Evolutionary conservation across 192 early-diverging fungal species (phyloP).

Genomic region (Backusella tarrabulga): DNA sequence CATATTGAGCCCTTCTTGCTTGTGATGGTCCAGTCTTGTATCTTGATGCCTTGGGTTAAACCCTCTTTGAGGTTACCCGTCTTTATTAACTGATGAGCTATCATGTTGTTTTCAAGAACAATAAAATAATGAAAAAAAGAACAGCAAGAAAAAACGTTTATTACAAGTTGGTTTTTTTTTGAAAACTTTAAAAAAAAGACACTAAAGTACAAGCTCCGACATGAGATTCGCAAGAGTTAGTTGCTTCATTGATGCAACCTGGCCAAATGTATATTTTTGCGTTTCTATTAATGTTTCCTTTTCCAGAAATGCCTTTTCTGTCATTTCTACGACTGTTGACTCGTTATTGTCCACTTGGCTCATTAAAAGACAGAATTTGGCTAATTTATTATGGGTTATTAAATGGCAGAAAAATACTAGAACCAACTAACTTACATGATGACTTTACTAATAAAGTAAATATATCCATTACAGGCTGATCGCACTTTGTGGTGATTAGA

Average conservation of each 20-base stretch:
- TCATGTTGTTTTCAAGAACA: background rate
- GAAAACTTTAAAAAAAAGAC: background rate
- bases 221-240: background rate
- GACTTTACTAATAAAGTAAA: slow-evolving; percentile 8
- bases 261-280: background rate
- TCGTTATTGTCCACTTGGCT: background rate
- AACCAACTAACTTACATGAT: background rate
- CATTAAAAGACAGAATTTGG: background rate
- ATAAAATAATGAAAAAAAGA: background rate
- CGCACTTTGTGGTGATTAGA: background rate
- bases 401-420: background rate
- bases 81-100: slow-evolving; percentile 26
- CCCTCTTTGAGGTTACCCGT: slow-evolving; percentile 41
- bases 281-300: background rate
- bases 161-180: background rate
- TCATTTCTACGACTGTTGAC: background rate
- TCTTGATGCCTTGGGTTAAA: slow-evolving; percentile 40
- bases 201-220: background rate
- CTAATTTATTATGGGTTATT: background rate
- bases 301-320: background rate
- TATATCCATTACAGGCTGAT: background rate
- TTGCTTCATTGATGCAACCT: background rate
- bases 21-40: slow-evolving; percentile 49
- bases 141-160: background rate
- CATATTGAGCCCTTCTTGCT: slow-evolving; percentile 51